Conservation (phyloP, 768 basidiomycete genomes). For the Boletus pseudo-olivaceus region DNA sequence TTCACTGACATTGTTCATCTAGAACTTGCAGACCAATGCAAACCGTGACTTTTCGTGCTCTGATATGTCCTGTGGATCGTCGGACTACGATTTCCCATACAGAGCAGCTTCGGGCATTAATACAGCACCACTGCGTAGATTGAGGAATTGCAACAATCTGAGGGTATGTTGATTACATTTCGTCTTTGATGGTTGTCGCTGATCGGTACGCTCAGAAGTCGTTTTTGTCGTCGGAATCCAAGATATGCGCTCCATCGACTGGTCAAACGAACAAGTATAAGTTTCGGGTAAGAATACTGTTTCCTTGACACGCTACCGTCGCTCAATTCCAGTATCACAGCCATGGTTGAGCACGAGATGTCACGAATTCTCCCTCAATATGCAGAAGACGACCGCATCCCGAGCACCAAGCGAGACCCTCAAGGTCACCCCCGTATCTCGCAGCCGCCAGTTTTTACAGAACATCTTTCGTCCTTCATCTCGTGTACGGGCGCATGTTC, state of each 20-base stretch:
- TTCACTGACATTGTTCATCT: background rate
- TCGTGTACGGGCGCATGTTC: background rate
- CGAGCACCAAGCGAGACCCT: background rate
- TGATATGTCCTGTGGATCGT: background rate
- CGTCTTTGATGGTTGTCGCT: background rate
- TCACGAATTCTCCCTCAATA: background rate
- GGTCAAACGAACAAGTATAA: background rate
- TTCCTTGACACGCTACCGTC: background rate
- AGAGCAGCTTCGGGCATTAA: background rate
- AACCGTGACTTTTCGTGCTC: background rate
- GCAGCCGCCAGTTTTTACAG: background rate
- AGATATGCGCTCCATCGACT: background rate
- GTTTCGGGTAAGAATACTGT: conserved; percentile 1
- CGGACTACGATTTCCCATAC: background rate
- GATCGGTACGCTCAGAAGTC: conserved; percentile 5
- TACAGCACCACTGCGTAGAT: background rate
- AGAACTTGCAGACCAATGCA: background rate
- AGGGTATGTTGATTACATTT: background rate
- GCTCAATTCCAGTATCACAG: conserved; percentile 1
- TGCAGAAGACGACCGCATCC: background rate
- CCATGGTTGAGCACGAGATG: background rate
- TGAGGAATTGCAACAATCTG: background rate
- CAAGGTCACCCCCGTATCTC: background rate
- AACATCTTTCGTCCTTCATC: background rate
- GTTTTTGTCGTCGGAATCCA: background rate